Percentiles rank a stretch among this genome's conserved stretches.
These are phyloP conservation scores for Xylaria sp. DNA, from an alignment of 2,329 filamentous ascomycete species.

Conservation along the genomic window DNA sequence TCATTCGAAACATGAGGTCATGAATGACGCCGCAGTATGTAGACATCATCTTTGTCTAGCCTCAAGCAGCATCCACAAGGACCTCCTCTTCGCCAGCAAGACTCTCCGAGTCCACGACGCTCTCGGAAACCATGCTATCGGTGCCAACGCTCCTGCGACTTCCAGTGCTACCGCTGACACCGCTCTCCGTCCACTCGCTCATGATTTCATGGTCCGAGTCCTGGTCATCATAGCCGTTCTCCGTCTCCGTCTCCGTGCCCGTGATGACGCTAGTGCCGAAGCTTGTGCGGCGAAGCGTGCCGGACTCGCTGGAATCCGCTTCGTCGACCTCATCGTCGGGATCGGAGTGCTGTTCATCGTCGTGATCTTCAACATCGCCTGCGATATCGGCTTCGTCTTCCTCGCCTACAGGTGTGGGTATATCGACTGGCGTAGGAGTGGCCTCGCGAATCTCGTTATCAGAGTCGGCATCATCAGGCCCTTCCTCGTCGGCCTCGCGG, in stretches of 20 bases:
- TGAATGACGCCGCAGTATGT: too few species aligned
- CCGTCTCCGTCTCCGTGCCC: conserved; percentile 32
- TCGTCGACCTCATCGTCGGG: conserved; percentile 38
- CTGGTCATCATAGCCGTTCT: conserved; percentile 42
- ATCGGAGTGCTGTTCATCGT: conserved; percentile 46
- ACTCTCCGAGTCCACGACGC: conserved; percentile 46
- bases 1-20: not conserved
- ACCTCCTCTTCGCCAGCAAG: conserved; percentile 50
- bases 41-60: not conserved
- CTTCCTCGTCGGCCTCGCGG: conserved; percentile 71
- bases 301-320: conserved; percentile 55
- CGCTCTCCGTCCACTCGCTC: conserved; percentile 62
- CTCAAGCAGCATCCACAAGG: conserved; percentile 49
- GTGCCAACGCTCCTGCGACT: conserved; percentile 30
- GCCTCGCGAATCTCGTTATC: conserved; percentile 4
- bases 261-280: conserved; percentile 60
- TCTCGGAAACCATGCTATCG: conserved; percentile 45
- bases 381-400: conserved; percentile 42
- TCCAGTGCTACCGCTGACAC: conserved; percentile 45
- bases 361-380: conserved; percentile 37
- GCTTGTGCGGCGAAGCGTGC: conserved; percentile 60
- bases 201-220: conserved; percentile 50
- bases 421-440: conserved; percentile 43
- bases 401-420: conserved; percentile 31
- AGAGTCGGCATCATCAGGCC: conserved; percentile 47